These are phyloP conservation scores for Puccinia novopanici DNA, from an alignment of 1,284 basidiomycete genomes.

Conservation along the genomic window DNA sequence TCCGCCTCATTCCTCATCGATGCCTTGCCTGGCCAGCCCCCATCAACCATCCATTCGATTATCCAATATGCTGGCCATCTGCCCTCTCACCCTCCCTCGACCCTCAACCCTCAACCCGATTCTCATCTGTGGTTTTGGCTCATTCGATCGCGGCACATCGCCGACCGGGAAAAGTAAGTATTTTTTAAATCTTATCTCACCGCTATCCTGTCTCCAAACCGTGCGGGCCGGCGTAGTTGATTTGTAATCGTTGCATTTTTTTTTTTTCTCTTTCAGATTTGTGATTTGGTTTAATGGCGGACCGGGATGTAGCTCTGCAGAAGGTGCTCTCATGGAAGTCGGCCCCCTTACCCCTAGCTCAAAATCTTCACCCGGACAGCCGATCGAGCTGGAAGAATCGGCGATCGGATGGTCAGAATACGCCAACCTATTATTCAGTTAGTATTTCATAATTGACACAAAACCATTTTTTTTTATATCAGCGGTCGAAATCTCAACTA, in stretches of 20 bases:
- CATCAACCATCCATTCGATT: neutral
- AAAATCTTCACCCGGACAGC: slow-evolving; percentile 65
- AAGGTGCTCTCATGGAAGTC: slow-evolving; percentile 95
- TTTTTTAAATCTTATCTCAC: slow-evolving; percentile 75
- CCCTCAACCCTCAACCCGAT: slow-evolving; percentile 45
- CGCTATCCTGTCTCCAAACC: slow-evolving; percentile 61
- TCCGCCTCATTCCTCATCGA: slow-evolving; percentile 35
- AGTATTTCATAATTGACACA: neutral
- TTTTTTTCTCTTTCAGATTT: slow-evolving; percentile 9
- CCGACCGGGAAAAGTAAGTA: slow-evolving; percentile 81
- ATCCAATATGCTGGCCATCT: slow-evolving; percentile 56
- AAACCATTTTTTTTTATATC: neutral
- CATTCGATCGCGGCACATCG: slow-evolving; percentile 72
- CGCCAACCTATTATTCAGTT: slow-evolving; percentile 83
- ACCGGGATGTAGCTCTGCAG: slow-evolving; percentile 94
- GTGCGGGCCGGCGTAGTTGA: neutral
- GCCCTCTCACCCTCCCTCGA: slow-evolving; percentile 53
- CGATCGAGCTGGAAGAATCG: slow-evolving; percentile 66
- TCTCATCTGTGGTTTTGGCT: slow-evolving; percentile 51
- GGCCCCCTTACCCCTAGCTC: slow-evolving; percentile 69
- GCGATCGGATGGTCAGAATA: slow-evolving; percentile 91
- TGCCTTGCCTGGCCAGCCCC: slow-evolving; percentile 18
- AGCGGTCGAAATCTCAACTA: neutral
- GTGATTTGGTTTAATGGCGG: slow-evolving; percentile 61
- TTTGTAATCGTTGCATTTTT: neutral